Base-by-base conservation (phyloP, 371 early-diverging fungal species). In the Mortierella polycephala region DNA sequence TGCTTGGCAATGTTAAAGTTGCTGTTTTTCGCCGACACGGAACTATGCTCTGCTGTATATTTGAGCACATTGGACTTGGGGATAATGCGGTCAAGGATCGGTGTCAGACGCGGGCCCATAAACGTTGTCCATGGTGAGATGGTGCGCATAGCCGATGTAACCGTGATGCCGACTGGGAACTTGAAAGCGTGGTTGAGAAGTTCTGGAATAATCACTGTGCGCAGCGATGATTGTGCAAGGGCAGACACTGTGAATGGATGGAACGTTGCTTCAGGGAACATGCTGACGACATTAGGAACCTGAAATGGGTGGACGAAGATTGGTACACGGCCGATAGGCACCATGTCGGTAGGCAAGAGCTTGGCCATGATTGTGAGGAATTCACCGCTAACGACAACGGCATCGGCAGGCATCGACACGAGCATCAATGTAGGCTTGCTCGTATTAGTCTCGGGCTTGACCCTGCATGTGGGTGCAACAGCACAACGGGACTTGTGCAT, bases 101-200 rank as follows among this genome's bases (percentile, higher is more conserved):
- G 69, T 10, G 86, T 84, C 21, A 93, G 83, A 14, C 86, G 87
- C 21, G 93, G 90, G 0, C 92, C 92, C 64, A 90, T 85, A 57
- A 85, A 84, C 16, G 91, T 88, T 0, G 91, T 85, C 81, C 87
- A 92, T 9, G 92, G 92, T 16, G 89, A 90, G 63, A 93, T 86
- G 10, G 92, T 93, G 56, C 93, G 90, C 65, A 93, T 64, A 30
- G 92, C 93, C 9, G 92, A 91, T 1, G 92, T 86, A 7, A 91
- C 84, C 64, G 89, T 92, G 72, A 92, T 84, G 21, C 90, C 92
- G 41, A 93, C 71, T 23, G 92, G 85, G 13, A 92, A 83, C 74
- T 93, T 93, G 49, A 91, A 72, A 7, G 85, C 82, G 18, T 70
- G 61, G 21, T 83, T 83, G 13, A 81, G 82, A 18, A 86, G 66